Base-by-base conservation (phyloP, 2,329 filamentous ascomycete species). In the Trichoderma aggressivum region DNA sequence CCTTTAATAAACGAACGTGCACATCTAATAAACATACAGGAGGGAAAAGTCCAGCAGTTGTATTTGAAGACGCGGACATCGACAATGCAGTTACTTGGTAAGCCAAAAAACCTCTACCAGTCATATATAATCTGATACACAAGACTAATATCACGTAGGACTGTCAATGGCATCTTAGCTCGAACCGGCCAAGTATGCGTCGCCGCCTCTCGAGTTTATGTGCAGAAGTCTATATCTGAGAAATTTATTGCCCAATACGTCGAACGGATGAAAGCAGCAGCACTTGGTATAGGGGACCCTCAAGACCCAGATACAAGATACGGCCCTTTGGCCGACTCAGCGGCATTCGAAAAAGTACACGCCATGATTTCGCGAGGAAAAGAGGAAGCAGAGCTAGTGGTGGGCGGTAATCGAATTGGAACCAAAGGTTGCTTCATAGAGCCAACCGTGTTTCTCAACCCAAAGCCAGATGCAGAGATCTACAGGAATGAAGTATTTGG, bases 401-500 rank as follows among this genome's bases (percentile, higher is more conserved):
- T 24, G 26, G 71, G 26, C 21, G 71, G 21, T 21, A 73, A 60
- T 61, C 73, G n/a, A 36, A 59, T 56, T 2, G 64, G 55, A 12
- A 66, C 72, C 12, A 16, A 67, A 18, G 78, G 78, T 0, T 77
- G 73, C 50, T 79, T 74, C 62, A 74, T 79, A 30, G 71, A 76
- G 63, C 78, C 78, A 8, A 79, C 77, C 1, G 74, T 79, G 16
- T 77, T 79, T 55, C 74, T 60, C 21, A 68, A 79, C 71, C n/a
- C 76, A 21, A 73, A 73, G 1, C 74, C 78, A 11, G 65, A 76
- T 14, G 75, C 79, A n/a, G 80, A 80, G 71, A 84, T 90, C 60
- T 86, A 86, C 79, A 84, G 85, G 26, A 87, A 90, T 73, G 89
- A 91, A 72, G 84, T 91, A 1, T 91, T 91, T 73, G 89, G 89